Percentiles rank a stretch among this genome's conserved stretches.
These are phyloP conservation scores for Trypanosoma brucei DNA, from an alignment of 208 protist species.

Conservation along the genomic window DNA sequence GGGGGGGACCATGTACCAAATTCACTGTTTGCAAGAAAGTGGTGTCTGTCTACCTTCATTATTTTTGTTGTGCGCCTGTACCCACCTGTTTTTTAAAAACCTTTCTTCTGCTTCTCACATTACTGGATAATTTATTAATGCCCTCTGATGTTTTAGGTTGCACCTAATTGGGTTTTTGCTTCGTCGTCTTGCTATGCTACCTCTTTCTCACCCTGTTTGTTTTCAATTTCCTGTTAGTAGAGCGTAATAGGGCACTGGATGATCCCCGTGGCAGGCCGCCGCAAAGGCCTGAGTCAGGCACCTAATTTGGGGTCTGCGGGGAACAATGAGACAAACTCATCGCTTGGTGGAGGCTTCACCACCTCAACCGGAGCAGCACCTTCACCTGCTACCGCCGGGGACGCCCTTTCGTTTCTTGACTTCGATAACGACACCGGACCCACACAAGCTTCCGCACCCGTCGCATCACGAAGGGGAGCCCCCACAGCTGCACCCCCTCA, in stretches of 20 bases:
- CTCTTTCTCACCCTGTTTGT: background rate
- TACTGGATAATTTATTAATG: no score
- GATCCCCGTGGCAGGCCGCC: constrained; percentile 41
- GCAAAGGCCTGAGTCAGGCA: constrained; percentile 25
- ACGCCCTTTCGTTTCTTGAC: background rate
- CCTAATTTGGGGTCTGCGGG: background rate
- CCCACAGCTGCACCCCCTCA: constrained; percentile 1
- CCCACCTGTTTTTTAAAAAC: no score
- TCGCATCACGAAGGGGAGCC: background rate
- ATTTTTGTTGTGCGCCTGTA: no score
- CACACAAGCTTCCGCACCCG: background rate
- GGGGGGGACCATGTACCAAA: no score
- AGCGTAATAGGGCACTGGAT: background rate
- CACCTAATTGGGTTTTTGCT: no score
- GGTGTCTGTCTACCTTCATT: no score
- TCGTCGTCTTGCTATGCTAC: no score
- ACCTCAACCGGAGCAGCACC: constrained; percentile 1
- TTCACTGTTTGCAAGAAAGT: no score
- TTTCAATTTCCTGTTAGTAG: background rate
- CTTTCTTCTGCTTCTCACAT: no score
- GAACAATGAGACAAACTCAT: constrained; percentile 17
- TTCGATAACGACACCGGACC: background rate
- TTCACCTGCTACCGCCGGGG: background rate
- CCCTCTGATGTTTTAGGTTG: no score
- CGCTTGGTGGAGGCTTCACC: constrained; percentile 9